A percentile compares a stretch with the other conserved stretches of the same genome.
phyloP scores from a whole-genome alignment of 306 rosid species.

The Medicago truncatula region MtrunA17r5.0-ANR NC_053049.1:34164001-34164500 shows the following conservation, averaged over 20 bases:
- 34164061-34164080: slow-evolving; percentile 74
- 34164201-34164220: slow-evolving; percentile 87
- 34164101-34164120: slow-evolving; percentile 90
- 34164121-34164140: slow-evolving; percentile 52
- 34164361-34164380: slow-evolving; percentile 92
- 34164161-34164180: slow-evolving; percentile 10
- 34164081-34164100: slow-evolving; percentile 97
- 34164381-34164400: slow-evolving; percentile 62
- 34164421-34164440: slow-evolving; percentile 66
- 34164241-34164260: slow-evolving; percentile 56
- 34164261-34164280: slow-evolving; percentile 70
- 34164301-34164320: slow-evolving; percentile 70
- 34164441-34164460: slow-evolving; percentile 86
- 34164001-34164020: slow-evolving; percentile 91
- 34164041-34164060: slow-evolving; percentile 82
- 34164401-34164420: slow-evolving; percentile 80
- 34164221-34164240: slow-evolving; percentile 83
- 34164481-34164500: slow-evolving; percentile 69
- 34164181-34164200: slow-evolving; percentile 95
- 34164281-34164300: slow-evolving; percentile 78
- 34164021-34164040: slow-evolving; percentile 87
- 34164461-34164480: slow-evolving; percentile 84
- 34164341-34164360: slow-evolving; percentile 77
- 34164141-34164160: not conserved
- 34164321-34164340: slow-evolving; percentile 80